Conservation (phyloP, 23 red algal species). For the Agarophyton chilense region DNA sequence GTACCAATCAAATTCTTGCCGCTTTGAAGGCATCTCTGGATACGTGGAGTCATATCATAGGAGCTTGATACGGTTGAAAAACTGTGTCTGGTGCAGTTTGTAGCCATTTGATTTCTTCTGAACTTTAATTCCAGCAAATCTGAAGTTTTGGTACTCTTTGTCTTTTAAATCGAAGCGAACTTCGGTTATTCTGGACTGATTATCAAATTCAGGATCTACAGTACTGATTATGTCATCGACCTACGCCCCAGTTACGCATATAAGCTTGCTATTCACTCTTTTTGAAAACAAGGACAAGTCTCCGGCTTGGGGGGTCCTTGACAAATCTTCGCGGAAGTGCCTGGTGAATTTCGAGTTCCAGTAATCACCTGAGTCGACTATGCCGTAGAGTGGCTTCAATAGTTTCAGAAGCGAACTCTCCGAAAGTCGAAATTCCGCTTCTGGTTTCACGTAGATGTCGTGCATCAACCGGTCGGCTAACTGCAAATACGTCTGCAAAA, state of each 20-base stretch:
- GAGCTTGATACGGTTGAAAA: neutral
- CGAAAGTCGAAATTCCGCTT: neutral
- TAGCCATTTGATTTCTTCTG: neutral
- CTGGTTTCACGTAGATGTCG: constrained; percentile 30
- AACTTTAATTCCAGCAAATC: constrained; percentile 47
- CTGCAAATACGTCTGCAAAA: no score
- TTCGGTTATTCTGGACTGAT: neutral
- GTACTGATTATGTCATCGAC: constrained; percentile 21
- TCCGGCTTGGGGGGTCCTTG: neutral
- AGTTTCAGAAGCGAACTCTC: no score
- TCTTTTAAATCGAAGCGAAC: constrained; percentile 20
- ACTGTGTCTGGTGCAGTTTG: neutral
- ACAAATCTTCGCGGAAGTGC: neutral
- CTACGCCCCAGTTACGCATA: constrained; percentile 21
- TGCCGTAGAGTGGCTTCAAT: constrained; percentile 31
- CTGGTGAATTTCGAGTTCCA: neutral
- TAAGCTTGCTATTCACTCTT: neutral
- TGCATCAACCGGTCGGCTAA: neutral
- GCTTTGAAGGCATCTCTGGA: no score
- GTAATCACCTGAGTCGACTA: constrained; percentile 7
- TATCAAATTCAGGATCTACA: neutral
- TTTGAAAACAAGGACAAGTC: neutral
- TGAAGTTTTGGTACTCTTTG: no score
- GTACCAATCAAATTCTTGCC: no score
- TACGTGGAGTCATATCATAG: neutral